These are phyloP conservation scores for Lojkania enalia DNA, from an alignment of 2,329 filamentous ascomycete genomes.

Conservation along the genomic window DNA sequence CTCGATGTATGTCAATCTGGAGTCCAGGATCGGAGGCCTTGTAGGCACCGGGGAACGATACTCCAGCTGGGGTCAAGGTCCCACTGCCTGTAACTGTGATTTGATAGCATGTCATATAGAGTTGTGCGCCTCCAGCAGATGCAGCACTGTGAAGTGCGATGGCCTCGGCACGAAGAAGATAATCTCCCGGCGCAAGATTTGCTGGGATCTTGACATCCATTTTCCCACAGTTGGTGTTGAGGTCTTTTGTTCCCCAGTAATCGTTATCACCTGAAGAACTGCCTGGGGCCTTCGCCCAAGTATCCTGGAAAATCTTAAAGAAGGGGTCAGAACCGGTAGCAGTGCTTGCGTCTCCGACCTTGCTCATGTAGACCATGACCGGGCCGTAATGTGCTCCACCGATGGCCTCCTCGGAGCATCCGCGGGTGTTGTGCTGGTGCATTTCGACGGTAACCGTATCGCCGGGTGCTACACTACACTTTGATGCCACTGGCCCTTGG, in stretches of 20 bases:
- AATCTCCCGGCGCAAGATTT: slow-evolving; percentile 59
- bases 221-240: slow-evolving; percentile 52
- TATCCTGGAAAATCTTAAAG: slow-evolving; percentile 63
- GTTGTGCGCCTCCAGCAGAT: slow-evolving; percentile 48
- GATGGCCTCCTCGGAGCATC: slow-evolving; percentile 46
- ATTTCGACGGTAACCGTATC: slow-evolving; percentile 49
- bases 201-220: slow-evolving; percentile 58
- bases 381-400: slow-evolving; percentile 50
- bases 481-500: slow-evolving; percentile 38
- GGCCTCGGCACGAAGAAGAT: slow-evolving; percentile 62
- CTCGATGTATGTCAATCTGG: slow-evolving; percentile 62
- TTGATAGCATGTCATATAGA: slow-evolving; percentile 59
- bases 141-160: slow-evolving; percentile 62
- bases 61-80: slow-evolving; percentile 51
- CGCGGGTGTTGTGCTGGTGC: slow-evolving; percentile 60
- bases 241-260: slow-evolving; percentile 55
- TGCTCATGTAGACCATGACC: slow-evolving; percentile 57
- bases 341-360: slow-evolving; percentile 52
- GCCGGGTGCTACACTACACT: slow-evolving; percentile 54
- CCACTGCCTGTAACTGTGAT: slow-evolving; percentile 61
- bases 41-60: slow-evolving; percentile 59
- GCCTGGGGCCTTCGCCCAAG: slow-evolving; percentile 52
- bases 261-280: slow-evolving; percentile 47
- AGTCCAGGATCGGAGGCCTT: slow-evolving; percentile 62
- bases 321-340: slow-evolving; percentile 55